phyloP scores from a whole-genome alignment of 164 flowering plant genomes.

The Liriodendron chinense region DNA sequence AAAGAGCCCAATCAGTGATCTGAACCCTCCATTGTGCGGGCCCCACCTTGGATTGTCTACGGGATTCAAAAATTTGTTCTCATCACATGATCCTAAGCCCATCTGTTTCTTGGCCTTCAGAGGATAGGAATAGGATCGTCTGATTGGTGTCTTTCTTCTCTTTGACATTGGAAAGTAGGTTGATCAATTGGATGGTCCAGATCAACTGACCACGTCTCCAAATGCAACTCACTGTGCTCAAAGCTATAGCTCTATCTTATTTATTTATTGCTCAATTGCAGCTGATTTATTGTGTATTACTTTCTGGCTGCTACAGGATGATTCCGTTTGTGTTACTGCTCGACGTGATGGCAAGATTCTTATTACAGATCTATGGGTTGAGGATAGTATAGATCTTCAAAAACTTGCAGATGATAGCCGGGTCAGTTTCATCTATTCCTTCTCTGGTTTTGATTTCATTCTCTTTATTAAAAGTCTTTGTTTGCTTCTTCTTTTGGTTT shows the following conservation, averaged over 20 bases:
- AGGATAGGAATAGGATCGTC: not conserved
- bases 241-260: not conserved
- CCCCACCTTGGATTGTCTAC: no score
- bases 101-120: not conserved
- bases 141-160: not conserved
- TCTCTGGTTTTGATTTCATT: not conserved
- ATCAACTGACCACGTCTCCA: not conserved
- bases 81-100: not conserved
- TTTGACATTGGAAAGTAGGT: not conserved
- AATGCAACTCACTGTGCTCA: not conserved
- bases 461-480: no score
- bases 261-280: not conserved
- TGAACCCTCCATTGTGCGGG: no score
- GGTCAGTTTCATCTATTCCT: constrained; percentile 33
- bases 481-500: no score
- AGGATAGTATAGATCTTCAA: constrained; percentile 65
- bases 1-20: no score
- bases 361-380: constrained; percentile 75
- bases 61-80: no score
- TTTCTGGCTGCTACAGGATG: constrained; percentile 44
- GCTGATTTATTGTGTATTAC: not conserved
- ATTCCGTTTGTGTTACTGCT: constrained; percentile 76
- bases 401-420: constrained; percentile 51
- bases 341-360: constrained; percentile 67
- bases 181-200: not conserved